Evolutionary conservation across 1,139 yeast species (phyloP), one percentile per base, ranked within the genome.

Genomic region (Groenewaldozyma sp.): DNA sequence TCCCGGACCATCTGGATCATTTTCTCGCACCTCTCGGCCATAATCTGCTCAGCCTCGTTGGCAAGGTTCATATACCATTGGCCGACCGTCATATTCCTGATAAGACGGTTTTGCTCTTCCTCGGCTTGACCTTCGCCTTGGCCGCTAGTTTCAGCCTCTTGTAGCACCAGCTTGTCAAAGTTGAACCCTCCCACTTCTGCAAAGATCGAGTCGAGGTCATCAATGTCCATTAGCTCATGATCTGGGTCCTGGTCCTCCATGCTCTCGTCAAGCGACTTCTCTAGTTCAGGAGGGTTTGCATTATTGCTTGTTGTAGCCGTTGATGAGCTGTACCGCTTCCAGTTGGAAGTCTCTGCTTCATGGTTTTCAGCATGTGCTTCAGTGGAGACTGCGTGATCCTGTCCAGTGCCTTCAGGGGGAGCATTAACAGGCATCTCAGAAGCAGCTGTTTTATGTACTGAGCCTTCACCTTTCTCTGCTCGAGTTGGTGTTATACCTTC

Each of bases 101-200:
- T 67, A n/a, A n/a, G n/a, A 51, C 82, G 88, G 14, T 71, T 72
- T 27, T 71, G 77, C 0, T 93, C 88, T 73, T 82, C 76, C 35
- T 75, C 60, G 41, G 37, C 49, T 2, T 68, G 53, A 39, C 62
- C 10, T 21, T 67, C 3, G 56, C 54, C 5, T 64, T 56, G 2
- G 75, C 31, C 19, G 38, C 19, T 67, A 1, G 62, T 60, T 36
- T 65, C 67, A 58, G 72, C 56, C 38, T 64, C 66, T 18, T 53
- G 55, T 18, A 70, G 49, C 1, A 56, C 48, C 34, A 58, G 57
- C 4, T 58, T 48, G 4, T 26, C 26, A 16, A 17, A 18, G 16
- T 13, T 11, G 5, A 11, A 16, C 17, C 13, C 19, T 20, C 29
- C 22, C n/a, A 10, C 5, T 7, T 32, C 40, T 16, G 14, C 21